Conservation (phyloP, 139 green algal genomes). For the Picochlorum sp. region DNA sequence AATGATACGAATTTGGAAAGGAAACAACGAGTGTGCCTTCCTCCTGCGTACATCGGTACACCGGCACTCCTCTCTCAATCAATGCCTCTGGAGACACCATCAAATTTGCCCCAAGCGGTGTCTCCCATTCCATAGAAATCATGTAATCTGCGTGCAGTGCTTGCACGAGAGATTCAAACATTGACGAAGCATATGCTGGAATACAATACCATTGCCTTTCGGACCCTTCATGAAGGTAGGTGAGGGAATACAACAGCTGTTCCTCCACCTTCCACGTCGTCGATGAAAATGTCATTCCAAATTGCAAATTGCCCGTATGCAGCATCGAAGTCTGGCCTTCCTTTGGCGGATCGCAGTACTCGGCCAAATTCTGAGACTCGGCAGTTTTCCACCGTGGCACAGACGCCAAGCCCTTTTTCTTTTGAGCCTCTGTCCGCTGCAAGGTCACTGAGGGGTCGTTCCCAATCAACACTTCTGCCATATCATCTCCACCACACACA, state of each 20-base stretch:
- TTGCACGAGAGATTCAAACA: constrained; percentile 56
- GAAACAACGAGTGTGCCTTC: constrained; percentile 74
- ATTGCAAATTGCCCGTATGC: constrained; percentile 38
- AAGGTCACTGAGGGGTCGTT: constrained; percentile 39
- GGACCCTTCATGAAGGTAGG: constrained; percentile 77
- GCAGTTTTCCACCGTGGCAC: constrained; percentile 33
- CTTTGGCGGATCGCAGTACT: constrained; percentile 55
- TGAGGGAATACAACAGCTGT: constrained; percentile 87
- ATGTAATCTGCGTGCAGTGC: constrained; percentile 58
- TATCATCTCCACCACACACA: constrained; percentile 69
- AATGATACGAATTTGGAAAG: constrained; percentile 72
- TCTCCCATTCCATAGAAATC: constrained; percentile 33
- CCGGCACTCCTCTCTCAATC: constrained; percentile 36
- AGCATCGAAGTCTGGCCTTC: neutral
- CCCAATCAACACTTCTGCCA: constrained; percentile 69
- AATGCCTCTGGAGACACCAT: constrained; percentile 58
- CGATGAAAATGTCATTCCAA: constrained; percentile 67
- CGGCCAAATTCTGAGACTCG: constrained; percentile 43
- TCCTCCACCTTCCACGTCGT: constrained; percentile 85
- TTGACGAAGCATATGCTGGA: constrained; percentile 43
- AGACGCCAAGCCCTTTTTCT: constrained; percentile 43
- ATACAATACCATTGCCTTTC: constrained; percentile 63
- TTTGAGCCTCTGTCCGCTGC: constrained; percentile 41
- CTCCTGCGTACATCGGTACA: constrained; percentile 38
- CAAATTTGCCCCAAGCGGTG: constrained; percentile 72